Base-by-base conservation (phyloP, 768 basidiomycete species). In the Multifurca ochricompacta region DNA sequence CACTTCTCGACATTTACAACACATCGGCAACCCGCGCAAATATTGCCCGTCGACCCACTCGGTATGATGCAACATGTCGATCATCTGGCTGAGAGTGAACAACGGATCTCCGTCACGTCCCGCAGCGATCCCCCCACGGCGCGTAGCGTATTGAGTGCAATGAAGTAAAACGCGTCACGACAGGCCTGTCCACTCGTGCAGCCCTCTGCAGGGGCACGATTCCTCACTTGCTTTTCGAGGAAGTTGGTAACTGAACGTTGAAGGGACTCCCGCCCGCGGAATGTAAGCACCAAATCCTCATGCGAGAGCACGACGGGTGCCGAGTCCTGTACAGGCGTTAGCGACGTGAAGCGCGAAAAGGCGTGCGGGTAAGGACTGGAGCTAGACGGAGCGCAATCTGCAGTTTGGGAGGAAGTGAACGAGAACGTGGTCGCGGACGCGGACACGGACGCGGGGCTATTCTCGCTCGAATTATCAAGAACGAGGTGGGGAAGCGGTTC, bases 41-140 rank as follows among this genome's bases (percentile, higher is more conserved):
- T 68, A 66, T 3, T 52, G 59, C 36, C 83, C 84, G 64, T 84
- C 80, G 43, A 79, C 78, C 65, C 85, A 86, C 64, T 87, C 85
- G 47, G 76, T 82, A 45, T 86, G 72, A 19, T 75, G 74, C 41
- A 88, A 71, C 87, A 88, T 87, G 62, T 85, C 85, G 50, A 74
- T 71, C 14, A 81, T 81, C 67, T 87, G 86, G 4, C 71, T 62
- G 40, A 89, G 76, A 52, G 85, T 84, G 63, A 75, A 85, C 21
- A 89, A 67, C 48, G 84, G 82, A 63, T 89, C 87, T 3, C 81
- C 85, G 62, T 88, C 85, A 23, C 87, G 74, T 43, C 86, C 86
- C 51, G 73, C 74, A 1, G 85, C 78, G 53, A 88, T 81, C 0
- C 87, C 87, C 0, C 83, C 81, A 88, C 77, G 19, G 81, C 77